These are phyloP conservation scores for Epicoccum sorghinum DNA, from an alignment of 2,329 filamentous ascomycete genomes.

Conservation along the genomic window DNA sequence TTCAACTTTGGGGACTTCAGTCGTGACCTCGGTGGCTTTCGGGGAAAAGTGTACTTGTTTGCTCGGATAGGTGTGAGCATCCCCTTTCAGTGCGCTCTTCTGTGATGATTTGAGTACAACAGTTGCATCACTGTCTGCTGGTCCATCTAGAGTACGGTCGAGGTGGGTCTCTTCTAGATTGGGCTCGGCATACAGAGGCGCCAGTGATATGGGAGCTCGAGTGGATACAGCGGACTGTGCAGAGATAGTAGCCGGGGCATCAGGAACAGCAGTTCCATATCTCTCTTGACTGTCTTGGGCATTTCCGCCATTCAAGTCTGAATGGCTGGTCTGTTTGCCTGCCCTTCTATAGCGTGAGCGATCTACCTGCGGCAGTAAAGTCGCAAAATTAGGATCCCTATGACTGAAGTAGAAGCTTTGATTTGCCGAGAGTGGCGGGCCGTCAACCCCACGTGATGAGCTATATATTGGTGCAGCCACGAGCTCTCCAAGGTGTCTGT, in stretches of 20 bases:
- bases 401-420: conserved; percentile 15
- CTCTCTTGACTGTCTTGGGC: neutral
- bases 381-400: conserved; percentile 4
- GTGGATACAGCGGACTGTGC: neutral
- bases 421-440: conserved; percentile 1
- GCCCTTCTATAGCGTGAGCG: conserved; percentile 3
- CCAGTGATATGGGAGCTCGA: neutral
- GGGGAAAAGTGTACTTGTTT: no score
- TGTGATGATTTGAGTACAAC: no score
- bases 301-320: neutral
- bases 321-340: neutral
- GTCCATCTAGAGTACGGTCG: no score
- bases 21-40: no score
- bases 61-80: no score
- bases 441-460: neutral
- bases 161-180: no score
- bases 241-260: no score
- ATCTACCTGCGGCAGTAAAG: conserved; percentile 1
- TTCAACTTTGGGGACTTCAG: no score
- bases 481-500: conserved; percentile 9
- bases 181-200: no score
- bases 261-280: neutral
- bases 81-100: no score
- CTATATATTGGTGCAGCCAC: no score
- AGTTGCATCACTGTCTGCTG: no score